These are phyloP conservation scores for Starmerella lactis-condensi DNA, from an alignment of 805 yeast species.

Conservation along the genomic window DNA sequence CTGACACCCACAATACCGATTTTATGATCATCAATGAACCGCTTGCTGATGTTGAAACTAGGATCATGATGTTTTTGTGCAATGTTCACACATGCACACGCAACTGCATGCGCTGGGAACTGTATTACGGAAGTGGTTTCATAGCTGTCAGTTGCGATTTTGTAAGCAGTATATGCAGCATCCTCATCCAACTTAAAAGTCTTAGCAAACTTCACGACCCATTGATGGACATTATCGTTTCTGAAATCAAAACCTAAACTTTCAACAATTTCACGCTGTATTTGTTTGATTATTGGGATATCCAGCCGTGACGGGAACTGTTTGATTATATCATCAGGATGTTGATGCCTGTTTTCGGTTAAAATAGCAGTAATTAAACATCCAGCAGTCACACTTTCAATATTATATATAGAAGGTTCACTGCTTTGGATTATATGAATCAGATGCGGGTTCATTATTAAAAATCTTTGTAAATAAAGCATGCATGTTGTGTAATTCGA, in stretches of 20 bases:
- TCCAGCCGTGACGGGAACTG: neutral
- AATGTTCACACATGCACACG: slow-evolving; percentile 46
- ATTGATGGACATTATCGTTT: slow-evolving; percentile 45
- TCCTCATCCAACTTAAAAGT: slow-evolving; percentile 28
- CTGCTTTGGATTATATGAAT: neutral
- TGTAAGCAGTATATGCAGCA: slow-evolving; percentile 45
- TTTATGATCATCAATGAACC: slow-evolving; percentile 1
- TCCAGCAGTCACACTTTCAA: slow-evolving; percentile 21
- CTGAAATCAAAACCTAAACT: slow-evolving; percentile 67
- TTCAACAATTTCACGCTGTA: slow-evolving; percentile 61
- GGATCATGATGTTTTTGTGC: slow-evolving; percentile 20
- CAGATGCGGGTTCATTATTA: slow-evolving; percentile 32
- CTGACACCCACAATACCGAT: slow-evolving; percentile 1
- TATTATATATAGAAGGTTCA: neutral
- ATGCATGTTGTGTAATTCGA: slow-evolving; percentile 52
- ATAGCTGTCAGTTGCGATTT: slow-evolving; percentile 54
- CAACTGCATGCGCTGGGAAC: slow-evolving; percentile 58
- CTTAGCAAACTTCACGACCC: slow-evolving; percentile 43
- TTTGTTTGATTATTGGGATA: slow-evolving; percentile 21
- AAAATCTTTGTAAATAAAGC: slow-evolving; percentile 54
- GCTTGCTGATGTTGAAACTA: neutral
- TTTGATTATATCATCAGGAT: slow-evolving; percentile 39
- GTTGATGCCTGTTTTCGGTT: slow-evolving; percentile 70
- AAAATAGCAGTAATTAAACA: slow-evolving; percentile 55
- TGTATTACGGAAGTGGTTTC: slow-evolving; percentile 50